Evolutionary conservation across 306 rosid genomes (phyloP), one percentile per base, ranked within the genome.

Genomic region (Pyrus pyrifolia): DNA sequence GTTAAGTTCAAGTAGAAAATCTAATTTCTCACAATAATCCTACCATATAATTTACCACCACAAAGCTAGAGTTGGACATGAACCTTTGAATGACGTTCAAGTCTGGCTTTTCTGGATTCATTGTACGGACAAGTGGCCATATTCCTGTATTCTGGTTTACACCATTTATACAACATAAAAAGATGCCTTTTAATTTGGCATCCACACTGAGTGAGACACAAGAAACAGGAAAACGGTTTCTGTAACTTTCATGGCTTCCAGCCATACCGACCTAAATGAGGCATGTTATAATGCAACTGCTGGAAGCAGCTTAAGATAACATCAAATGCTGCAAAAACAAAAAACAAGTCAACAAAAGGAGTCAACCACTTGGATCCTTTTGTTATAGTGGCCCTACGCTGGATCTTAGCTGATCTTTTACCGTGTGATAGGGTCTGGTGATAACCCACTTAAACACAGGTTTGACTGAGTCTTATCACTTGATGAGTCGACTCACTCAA

Each of bases 301-400:
- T 15, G 1, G 73, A 76, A 33, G 64, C 74, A 31, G 66, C 46
- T 21, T 55, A 11, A n/a, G 6, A 70, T 73, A 11, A 72, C 58
- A 64, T 60, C 31, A 63, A 82, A 81, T 33, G 85, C 67, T 78
- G 76, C 82, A 74, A 33, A 14, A 62, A 58, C 65, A 21, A 51
- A 49, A 49, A 0, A 17, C 21, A 46, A 76, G 84, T 86, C 87
- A 81, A 80, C 53, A 68, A 62, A 78, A 77, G 55, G 51, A 76
- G 93, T 88, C 92, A 87, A 89, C 79, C 89, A 85, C 89, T 74
- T 42, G 60, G 67, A 55, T 75, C 76, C 65, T 75, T 64, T 55
- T 85, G 21, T 49, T 68, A 75, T n/a, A 61, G 25, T 70, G 83
- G 67, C 81, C 73, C 35, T 33, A n/a, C 15, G 30, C 63, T 70